phyloP scores from a whole-genome alignment of 257 asterid genomes.

The Gentiana straminea region DNA sequence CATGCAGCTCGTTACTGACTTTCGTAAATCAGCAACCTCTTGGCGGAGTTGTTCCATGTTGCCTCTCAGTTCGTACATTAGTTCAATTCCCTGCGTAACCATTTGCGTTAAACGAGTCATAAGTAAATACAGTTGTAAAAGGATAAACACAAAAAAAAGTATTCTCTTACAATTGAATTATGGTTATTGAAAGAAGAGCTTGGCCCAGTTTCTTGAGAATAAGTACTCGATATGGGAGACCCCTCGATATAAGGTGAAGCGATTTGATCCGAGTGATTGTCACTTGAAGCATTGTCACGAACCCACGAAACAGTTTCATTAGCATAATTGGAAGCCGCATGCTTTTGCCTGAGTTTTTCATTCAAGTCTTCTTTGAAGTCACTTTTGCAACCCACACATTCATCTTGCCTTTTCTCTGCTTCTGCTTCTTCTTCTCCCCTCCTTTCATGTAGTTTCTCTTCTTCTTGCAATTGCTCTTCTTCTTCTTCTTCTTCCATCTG shows the following conservation, averaged over 20 bases:
- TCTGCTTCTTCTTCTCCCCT: constrained; percentile 15
- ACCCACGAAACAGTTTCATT: constrained; percentile 34
- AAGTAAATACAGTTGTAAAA: not conserved
- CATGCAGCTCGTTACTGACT: constrained; percentile 58
- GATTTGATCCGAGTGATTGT: constrained; percentile 24
- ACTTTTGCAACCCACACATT: constrained; percentile 16
- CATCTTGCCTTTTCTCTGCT: constrained; percentile 18
- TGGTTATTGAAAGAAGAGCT: constrained; percentile 24
- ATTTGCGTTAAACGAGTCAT: not conserved
- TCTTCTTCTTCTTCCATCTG: constrained; percentile 10
- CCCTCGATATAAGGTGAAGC: constrained; percentile 36
- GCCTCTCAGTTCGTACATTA: constrained; percentile 65
- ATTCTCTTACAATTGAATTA: constrained; percentile 46
- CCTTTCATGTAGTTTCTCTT: constrained; percentile 8
- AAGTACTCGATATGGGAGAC: constrained; percentile 27
- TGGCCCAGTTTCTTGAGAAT: constrained; percentile 27
- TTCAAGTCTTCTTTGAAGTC: constrained; percentile 28
- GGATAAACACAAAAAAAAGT: not conserved
- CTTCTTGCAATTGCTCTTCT: constrained; percentile 14
- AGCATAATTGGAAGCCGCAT: constrained; percentile 21
- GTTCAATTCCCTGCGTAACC: constrained; percentile 63
- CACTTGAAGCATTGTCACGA: constrained; percentile 23
- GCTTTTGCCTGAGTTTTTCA: constrained; percentile 31
- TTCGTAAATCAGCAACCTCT: constrained; percentile 64
- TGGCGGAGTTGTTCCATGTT: constrained; percentile 72